Evolutionary conservation across 1,284 basidiomycete species (phyloP).

Genomic region (Laetiporus sulphureus): DNA sequence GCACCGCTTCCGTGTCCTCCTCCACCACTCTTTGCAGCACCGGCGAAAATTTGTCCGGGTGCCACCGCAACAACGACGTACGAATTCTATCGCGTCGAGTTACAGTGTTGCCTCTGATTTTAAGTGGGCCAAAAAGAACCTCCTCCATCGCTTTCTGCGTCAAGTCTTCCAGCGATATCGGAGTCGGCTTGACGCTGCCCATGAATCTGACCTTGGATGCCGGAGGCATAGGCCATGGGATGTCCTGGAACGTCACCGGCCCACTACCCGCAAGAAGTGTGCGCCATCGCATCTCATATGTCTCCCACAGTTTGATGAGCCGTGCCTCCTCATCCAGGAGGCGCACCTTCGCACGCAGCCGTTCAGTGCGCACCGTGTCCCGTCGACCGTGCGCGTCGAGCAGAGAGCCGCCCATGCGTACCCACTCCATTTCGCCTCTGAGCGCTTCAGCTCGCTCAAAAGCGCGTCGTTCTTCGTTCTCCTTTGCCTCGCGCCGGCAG

Average conservation of each 20-base stretch:
- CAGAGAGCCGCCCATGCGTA: conserved; percentile 48
- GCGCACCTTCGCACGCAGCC: conserved; percentile 35
- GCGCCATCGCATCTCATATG: conserved; percentile 45
- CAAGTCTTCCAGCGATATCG: conserved; percentile 31
- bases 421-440: conserved; percentile 50
- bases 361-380: conserved; percentile 42
- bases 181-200: conserved; percentile 15
- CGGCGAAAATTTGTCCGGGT: conserved; percentile 62
- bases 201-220: too few species aligned
- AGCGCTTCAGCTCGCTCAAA: conserved; percentile 26
- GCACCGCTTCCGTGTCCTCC: conserved; percentile 43
- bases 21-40: conserved; percentile 44
- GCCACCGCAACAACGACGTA: conserved; percentile 59
- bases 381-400: conserved; percentile 42
- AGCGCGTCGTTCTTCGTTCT: conserved; percentile 18
- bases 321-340: conserved; percentile 32
- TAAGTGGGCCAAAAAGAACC: conserved; percentile 50
- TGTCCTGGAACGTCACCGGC: conserved; percentile 35
- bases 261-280: conserved; percentile 22
- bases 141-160: conserved; percentile 36
- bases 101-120: conserved; percentile 31
- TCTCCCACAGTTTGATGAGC: conserved; percentile 37
- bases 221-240: conserved; percentile 50
- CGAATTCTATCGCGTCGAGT: conserved; percentile 48
- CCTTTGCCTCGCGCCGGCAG: conserved; percentile 14